phyloP scores from a whole-genome alignment of 371 early-diverging fungal genomes.

The Funneliformis caledonium region DNA sequence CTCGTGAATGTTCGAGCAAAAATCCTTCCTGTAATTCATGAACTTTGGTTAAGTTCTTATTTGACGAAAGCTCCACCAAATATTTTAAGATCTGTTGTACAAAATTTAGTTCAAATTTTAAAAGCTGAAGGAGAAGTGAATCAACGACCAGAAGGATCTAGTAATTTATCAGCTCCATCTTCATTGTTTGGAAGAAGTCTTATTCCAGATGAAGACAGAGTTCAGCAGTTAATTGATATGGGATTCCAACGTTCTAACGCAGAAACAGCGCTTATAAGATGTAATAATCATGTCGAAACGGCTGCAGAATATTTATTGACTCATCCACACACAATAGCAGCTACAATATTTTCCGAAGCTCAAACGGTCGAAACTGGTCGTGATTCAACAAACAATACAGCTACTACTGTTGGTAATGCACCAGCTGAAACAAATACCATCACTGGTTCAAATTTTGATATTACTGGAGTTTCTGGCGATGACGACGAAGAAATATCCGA shows the following conservation, averaged over 20 bases:
- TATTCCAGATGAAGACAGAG: conserved; percentile 64
- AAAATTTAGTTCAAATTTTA: conserved; percentile 67
- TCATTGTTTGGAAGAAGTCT: conserved; percentile 44
- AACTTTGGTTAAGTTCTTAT: conserved; percentile 58
- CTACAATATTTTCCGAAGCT: conserved; percentile 46
- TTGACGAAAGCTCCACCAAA: conserved; percentile 54
- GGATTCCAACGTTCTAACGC: conserved; percentile 88
- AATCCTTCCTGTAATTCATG: conserved; percentile 56
- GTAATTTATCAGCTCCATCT: conserved; percentile 40
- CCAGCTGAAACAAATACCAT: conserved; percentile 35
- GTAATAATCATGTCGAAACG: conserved; percentile 78
- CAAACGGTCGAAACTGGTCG: conserved; percentile 39
- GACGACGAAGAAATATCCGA: conserved; percentile 10
- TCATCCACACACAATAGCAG: conserved; percentile 72
- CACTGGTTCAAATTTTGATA: not conserved
- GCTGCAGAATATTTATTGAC: conserved; percentile 90
- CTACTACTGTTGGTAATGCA: conserved; percentile 43
- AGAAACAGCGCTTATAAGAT: conserved; percentile 78
- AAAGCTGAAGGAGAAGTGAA: conserved; percentile 71
- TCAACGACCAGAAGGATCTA: conserved; percentile 44
- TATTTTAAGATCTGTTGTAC: conserved; percentile 59
- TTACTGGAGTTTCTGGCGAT: conserved; percentile 8
- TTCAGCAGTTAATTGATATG: conserved; percentile 84
- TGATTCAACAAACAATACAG: conserved; percentile 34
- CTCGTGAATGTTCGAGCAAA: conserved; percentile 61